Evolutionary conservation across 2,329 filamentous ascomycete species (phyloP).

Genomic region (Fusarium sp.): DNA sequence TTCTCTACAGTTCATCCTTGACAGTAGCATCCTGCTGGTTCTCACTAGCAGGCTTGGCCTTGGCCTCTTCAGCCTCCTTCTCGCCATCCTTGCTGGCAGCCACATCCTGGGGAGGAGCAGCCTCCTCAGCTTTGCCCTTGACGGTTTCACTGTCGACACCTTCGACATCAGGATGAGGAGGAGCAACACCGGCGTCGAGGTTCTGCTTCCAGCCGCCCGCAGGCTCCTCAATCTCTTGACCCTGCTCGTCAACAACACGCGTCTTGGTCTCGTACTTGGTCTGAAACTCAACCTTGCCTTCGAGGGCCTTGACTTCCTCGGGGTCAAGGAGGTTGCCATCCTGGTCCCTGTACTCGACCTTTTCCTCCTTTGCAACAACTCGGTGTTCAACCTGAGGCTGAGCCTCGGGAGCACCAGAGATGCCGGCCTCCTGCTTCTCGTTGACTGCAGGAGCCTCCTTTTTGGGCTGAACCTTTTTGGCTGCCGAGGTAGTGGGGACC

Average conservation of each 20-base stretch:
- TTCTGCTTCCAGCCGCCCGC: slow-evolving; percentile 52
- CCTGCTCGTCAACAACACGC: slow-evolving; percentile 79
- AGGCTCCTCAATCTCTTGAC: slow-evolving; percentile 73
- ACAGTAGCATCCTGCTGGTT: slow-evolving; percentile 66
- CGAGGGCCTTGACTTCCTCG: slow-evolving; percentile 82
- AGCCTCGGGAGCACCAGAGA: slow-evolving; percentile 59
- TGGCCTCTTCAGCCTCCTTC: slow-evolving; percentile 63
- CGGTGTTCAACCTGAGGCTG: slow-evolving; percentile 56
- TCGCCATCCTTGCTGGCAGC: slow-evolving; percentile 66
- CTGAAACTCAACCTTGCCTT: slow-evolving; percentile 95
- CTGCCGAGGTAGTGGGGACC: slow-evolving; percentile 44
- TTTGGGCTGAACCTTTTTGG: slow-evolving; percentile 36
- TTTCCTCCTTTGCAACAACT: slow-evolving; percentile 73
- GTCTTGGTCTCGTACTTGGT: slow-evolving; percentile 97
- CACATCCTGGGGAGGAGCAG: slow-evolving; percentile 46
- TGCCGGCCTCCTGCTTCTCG: slow-evolving; percentile 47
- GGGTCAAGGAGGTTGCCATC: slow-evolving; percentile 87
- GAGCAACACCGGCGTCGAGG: slow-evolving; percentile 57
- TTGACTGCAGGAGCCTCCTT: slow-evolving; percentile 41
- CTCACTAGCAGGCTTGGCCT: slow-evolving; percentile 71
- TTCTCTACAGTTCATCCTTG: slow-evolving; percentile 51
- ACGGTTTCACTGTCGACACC: slow-evolving; percentile 68
- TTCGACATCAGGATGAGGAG: slow-evolving; percentile 69
- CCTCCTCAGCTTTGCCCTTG: slow-evolving; percentile 51
- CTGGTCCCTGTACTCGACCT: slow-evolving; percentile 93